Percentiles rank a stretch among this genome's conserved stretches.
phyloP scores from a whole-genome alignment of 352 stramenopile species.

The Phytophthora europaea region DNA sequence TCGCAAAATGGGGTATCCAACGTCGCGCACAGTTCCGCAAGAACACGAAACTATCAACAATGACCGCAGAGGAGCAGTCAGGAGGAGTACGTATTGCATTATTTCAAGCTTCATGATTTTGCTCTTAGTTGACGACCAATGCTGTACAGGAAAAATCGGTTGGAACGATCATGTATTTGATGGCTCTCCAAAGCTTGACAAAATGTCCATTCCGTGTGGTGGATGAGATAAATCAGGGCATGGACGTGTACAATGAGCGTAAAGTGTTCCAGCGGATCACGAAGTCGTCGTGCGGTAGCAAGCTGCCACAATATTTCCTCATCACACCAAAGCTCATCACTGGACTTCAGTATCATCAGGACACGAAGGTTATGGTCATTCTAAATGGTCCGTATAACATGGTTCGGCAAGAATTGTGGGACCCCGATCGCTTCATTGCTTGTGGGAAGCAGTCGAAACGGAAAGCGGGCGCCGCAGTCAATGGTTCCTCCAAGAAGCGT shows the following conservation, averaged over 20 bases:
- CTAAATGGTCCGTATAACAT: conserved; percentile 90
- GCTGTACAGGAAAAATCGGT: conserved; percentile 87
- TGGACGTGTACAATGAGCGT: conserved; percentile 92
- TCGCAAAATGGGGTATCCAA: conserved; percentile 91
- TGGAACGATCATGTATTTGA: conserved; percentile 93
- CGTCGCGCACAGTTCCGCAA: conserved; percentile 88
- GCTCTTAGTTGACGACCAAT: conserved; percentile 3
- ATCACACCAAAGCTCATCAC: conserved; percentile 93
- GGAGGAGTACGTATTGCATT: conserved; percentile 68
- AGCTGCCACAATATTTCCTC: conserved; percentile 90
- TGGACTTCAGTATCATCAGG: conserved; percentile 82
- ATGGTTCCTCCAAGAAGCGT: conserved; percentile 38
- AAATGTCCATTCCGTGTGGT: conserved; percentile 91
- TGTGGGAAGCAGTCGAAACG: conserved; percentile 53
- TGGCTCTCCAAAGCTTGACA: conserved; percentile 89
- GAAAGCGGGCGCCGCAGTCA: conserved; percentile 9
- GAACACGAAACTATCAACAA: conserved; percentile 84
- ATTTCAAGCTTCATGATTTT: background rate
- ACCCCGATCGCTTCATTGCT: conserved; percentile 63
- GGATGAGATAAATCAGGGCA: conserved; percentile 92
- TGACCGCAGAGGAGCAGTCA: conserved; percentile 90
- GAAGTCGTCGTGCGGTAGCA: conserved; percentile 87
- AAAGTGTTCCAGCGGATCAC: conserved; percentile 92
- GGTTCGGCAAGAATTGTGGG: conserved; percentile 80
- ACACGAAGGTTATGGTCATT: conserved; percentile 92